Evolutionary conservation across 169 alveolate genomes (phyloP).

Genomic region (Plasmodium coatneyi): DNA sequence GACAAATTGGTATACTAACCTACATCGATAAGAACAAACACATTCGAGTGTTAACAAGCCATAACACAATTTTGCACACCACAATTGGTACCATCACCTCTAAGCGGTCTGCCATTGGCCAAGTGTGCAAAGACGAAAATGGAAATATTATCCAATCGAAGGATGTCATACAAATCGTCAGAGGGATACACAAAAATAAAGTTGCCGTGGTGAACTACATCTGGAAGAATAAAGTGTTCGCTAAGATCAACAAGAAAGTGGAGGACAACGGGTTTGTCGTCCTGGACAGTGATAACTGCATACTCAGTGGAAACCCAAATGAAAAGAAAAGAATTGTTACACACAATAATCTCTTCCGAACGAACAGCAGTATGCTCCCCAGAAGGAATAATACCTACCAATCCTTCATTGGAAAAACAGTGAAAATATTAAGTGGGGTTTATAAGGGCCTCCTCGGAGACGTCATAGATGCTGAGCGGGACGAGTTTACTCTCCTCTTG

Average conservation of each 20-base stretch:
- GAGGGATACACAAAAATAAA: conserved; percentile 80
- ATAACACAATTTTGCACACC: conserved; percentile 53
- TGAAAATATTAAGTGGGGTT: conserved; percentile 83
- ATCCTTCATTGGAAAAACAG: conserved; percentile 85
- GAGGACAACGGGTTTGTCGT: conserved; percentile 75
- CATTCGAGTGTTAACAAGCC: conserved; percentile 79
- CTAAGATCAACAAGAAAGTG: conserved; percentile 77
- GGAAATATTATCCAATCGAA: conserved; percentile 75
- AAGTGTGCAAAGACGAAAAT: conserved; percentile 81
- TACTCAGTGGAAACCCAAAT: conserved; percentile 14
- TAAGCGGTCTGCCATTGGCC: conserved; percentile 81
- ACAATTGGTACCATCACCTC: conserved; percentile 79
- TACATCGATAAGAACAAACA: conserved; percentile 83
- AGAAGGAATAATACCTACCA: conserved; percentile 21
- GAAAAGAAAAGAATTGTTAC: conserved; percentile 67
- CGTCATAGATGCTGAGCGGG: conserved; percentile 82
- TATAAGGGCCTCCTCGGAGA: conserved; percentile 85
- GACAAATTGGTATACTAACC: conserved; percentile 87
- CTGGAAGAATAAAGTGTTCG: conserved; percentile 82
- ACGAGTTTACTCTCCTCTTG: conserved; percentile 83
- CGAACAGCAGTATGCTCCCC: conserved; percentile 15
- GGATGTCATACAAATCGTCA: conserved; percentile 77
- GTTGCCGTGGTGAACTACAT: conserved; percentile 79
- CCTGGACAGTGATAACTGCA: conserved; percentile 48
- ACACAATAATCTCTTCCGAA: conserved; percentile 34